These are phyloP conservation scores for Pyrenochaeta sp. DNA, from an alignment of 2,329 filamentous ascomycete genomes.

Conservation along the genomic window DNA sequence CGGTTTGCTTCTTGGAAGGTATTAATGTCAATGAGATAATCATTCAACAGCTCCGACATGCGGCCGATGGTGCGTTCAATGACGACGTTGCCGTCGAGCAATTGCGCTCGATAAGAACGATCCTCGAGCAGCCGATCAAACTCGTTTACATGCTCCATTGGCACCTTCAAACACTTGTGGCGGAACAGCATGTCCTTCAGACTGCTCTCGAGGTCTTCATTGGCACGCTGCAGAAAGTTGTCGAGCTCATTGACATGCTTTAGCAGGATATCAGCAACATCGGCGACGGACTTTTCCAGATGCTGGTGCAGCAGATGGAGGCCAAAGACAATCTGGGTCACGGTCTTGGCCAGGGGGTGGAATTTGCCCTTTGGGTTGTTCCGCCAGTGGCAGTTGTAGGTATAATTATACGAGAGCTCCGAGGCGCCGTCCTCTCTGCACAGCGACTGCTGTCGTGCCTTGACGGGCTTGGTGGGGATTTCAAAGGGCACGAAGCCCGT, in stretches of 20 bases:
- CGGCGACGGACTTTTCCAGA: constrained; percentile 85
- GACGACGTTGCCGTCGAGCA: constrained; percentile 85
- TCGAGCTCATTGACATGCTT: constrained; percentile 94
- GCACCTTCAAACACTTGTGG: constrained; percentile 79
- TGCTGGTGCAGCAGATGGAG: constrained; percentile 85
- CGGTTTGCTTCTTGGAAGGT: constrained; percentile 79
- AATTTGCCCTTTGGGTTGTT: constrained; percentile 77
- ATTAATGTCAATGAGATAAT: constrained; percentile 78
- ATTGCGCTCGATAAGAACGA: constrained; percentile 78
- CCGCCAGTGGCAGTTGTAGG: constrained; percentile 78
- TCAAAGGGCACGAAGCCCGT: constrained; percentile 46
- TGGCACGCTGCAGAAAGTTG: constrained; percentile 83
- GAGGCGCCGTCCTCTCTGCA: constrained; percentile 69
- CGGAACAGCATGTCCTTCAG: constrained; percentile 74
- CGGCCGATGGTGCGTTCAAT: constrained; percentile 89
- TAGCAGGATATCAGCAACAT: constrained; percentile 89
- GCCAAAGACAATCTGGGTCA: constrained; percentile 92
- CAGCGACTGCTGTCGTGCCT: constrained; percentile 51
- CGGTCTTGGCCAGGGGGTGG: constrained; percentile 88
- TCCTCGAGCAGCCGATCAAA: constrained; percentile 92
- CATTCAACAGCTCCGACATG: constrained; percentile 77
- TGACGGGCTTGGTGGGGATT: constrained; percentile 49
- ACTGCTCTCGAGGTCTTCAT: constrained; percentile 83
- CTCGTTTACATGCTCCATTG: constrained; percentile 79
- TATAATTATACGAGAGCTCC: constrained; percentile 72